These are phyloP conservation scores for Logfia minima DNA, from an alignment of 129 eudicot genomes.

Conservation along the genomic window DNA sequence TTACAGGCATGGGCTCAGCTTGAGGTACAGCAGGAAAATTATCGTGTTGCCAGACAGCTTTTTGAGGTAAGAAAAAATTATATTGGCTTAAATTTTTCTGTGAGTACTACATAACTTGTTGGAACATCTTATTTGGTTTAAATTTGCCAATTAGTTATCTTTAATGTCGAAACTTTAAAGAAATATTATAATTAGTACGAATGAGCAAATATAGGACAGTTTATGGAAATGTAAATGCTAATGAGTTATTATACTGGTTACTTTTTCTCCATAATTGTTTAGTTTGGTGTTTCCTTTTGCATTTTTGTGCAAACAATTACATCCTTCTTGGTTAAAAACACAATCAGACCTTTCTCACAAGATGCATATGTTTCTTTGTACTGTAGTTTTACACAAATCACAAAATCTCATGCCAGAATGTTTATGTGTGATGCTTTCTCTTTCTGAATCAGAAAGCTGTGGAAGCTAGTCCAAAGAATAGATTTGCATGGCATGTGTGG, in stretches of 20 bases:
- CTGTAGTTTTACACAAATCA: conserved; percentile 17
- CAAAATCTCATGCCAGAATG: not conserved
- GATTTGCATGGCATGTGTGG: conserved; percentile 99
- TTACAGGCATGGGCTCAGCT: conserved; percentile 98
- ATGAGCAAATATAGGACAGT: not conserved
- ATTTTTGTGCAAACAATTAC: not conserved
- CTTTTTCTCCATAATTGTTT: too few relatives aligned
- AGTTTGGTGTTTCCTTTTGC: too few relatives aligned
- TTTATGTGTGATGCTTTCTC: conserved; percentile 22
- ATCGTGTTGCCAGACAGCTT: conserved; percentile 59
- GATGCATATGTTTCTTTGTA: not conserved
- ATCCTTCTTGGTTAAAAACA: not conserved
- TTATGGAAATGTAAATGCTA: not conserved
- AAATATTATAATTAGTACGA: not conserved
- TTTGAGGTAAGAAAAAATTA: conserved; percentile 61
- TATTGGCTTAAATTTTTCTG: not conserved
- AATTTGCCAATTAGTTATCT: too few relatives aligned
- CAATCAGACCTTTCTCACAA: not conserved
- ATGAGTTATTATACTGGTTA: not conserved
- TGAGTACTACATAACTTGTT: not conserved
- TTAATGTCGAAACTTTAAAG: not conserved
- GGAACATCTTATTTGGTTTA: not conserved
- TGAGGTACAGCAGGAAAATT: conserved; percentile 74
- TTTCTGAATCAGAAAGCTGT: conserved; percentile 71
- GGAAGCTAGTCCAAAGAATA: conserved; percentile 91